These are phyloP conservation scores for Nannochloropsis salina DNA, from an alignment of 108 stramenopile species.

Conservation along the genomic window DNA sequence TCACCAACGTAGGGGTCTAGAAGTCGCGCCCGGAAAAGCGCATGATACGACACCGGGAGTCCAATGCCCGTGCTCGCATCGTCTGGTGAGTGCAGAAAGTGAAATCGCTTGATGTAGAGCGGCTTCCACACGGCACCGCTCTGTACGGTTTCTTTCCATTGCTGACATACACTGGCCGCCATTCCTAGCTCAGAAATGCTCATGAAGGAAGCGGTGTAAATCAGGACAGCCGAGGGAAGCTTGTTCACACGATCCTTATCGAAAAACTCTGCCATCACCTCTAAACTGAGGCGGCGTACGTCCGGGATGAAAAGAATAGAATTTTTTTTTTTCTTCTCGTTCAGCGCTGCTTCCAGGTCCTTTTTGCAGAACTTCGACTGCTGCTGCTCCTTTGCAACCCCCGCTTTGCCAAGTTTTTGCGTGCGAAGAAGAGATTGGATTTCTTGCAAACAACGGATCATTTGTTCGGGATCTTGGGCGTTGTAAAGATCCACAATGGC, in stretches of 20 bases:
- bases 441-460: neutral
- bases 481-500: constrained; percentile 6
- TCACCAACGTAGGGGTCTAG: constrained; percentile 37
- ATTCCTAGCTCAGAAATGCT: neutral
- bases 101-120: neutral
- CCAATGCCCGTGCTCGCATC: neutral
- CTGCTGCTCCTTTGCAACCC: neutral
- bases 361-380: neutral
- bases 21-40: neutral
- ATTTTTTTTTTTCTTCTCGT: constrained; percentile 7
- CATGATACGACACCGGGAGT: neutral
- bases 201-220: neutral
- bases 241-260: neutral
- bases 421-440: neutral
- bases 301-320: neutral
- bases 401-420: neutral
- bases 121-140: neutral
- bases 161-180: constrained; percentile 2
- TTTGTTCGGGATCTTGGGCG: neutral
- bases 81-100: neutral
- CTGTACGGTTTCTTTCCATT: neutral
- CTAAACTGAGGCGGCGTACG: neutral
- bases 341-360: neutral
- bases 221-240: neutral
- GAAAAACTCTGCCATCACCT: neutral